Conservation (phyloP, 1,139 yeast genomes). For the Saccharomycopsis hybrid region DNA sequence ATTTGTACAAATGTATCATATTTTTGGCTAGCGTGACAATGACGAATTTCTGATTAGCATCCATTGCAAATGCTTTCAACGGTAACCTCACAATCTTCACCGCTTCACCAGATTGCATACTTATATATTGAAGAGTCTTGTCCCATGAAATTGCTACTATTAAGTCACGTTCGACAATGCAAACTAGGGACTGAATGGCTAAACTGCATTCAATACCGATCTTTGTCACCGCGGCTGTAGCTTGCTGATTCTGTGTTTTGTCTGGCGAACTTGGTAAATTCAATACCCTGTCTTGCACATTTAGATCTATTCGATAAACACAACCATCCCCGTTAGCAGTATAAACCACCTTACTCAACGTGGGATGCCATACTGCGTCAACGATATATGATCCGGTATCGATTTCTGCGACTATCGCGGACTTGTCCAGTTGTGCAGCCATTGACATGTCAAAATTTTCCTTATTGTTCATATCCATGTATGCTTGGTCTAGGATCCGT, state of each 20-base stretch:
- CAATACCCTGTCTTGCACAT: no score
- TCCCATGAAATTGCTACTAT: constrained; percentile 19
- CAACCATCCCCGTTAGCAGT: constrained; percentile 18
- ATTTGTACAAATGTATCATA: constrained; percentile 53
- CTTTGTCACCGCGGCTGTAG: no score
- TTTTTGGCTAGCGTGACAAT: constrained; percentile 54
- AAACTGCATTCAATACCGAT: constrained; percentile 3
- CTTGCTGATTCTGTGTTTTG: no score
- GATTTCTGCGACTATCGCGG: no score
- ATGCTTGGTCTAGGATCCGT: no score
- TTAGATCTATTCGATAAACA: constrained; percentile 10
- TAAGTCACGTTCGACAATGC: background rate
- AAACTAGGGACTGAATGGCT: constrained; percentile 11
- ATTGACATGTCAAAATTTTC: no score
- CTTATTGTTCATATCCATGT: no score
- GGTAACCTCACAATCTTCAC: constrained; percentile 15
- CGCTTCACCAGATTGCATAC: no score
- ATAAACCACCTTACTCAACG: constrained; percentile 5
- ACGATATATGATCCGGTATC: no score
- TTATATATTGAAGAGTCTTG: constrained; percentile 10
- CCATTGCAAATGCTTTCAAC: constrained; percentile 62
- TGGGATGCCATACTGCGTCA: no score
- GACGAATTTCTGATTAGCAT: constrained; percentile 40
- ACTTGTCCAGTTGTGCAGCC: no score
- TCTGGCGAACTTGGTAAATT: no score